These are phyloP conservation scores for Cyberlindnera amylophila DNA, from an alignment of 805 yeast species.

Conservation along the genomic window DNA sequence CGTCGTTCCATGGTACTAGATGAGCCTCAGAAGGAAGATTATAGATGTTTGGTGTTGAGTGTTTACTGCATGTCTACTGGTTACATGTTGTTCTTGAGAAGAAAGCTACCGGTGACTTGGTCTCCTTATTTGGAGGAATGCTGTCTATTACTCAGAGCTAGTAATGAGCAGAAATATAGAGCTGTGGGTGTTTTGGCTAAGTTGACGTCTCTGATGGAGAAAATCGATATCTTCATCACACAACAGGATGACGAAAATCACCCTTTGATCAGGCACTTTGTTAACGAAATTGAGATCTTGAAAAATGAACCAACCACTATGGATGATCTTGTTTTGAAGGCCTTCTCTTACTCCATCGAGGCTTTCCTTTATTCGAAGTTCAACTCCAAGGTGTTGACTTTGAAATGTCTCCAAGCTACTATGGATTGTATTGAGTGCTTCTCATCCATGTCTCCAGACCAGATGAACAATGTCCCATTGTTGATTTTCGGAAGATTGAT, in stretches of 20 bases:
- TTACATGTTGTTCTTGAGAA: conserved; percentile 59
- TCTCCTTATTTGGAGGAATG: conserved; percentile 57
- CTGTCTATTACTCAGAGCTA: conserved; percentile 43
- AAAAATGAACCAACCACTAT: conserved; percentile 10
- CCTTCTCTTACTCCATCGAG: conserved; percentile 24
- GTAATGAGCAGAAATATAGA: conserved; percentile 30
- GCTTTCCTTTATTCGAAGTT: conserved; percentile 26
- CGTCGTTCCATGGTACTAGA: conserved; percentile 37
- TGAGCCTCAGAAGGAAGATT: conserved; percentile 41
- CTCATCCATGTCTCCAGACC: conserved; percentile 14
- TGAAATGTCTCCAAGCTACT: conserved; percentile 24
- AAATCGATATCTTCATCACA: conserved; percentile 32
- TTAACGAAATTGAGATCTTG: conserved; percentile 16
- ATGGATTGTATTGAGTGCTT: conserved; percentile 18
- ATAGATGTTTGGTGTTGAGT: conserved; percentile 49
- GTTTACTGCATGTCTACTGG: conserved; percentile 62
- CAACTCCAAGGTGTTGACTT: conserved; percentile 9
- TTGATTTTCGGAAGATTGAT: conserved; percentile 26
- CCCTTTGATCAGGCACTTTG: conserved; percentile 16
- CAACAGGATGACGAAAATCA: conserved; percentile 18
- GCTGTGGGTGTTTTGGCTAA: conserved; percentile 56
- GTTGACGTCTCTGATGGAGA: conserved; percentile 58
- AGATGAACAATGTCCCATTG: conserved; percentile 20
- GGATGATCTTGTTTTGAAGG: conserved; percentile 14
- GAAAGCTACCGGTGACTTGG: conserved; percentile 63